Conservation (phyloP, 2,329 filamentous ascomycete genomes). For the Trichoderma pleuroti region DNA sequence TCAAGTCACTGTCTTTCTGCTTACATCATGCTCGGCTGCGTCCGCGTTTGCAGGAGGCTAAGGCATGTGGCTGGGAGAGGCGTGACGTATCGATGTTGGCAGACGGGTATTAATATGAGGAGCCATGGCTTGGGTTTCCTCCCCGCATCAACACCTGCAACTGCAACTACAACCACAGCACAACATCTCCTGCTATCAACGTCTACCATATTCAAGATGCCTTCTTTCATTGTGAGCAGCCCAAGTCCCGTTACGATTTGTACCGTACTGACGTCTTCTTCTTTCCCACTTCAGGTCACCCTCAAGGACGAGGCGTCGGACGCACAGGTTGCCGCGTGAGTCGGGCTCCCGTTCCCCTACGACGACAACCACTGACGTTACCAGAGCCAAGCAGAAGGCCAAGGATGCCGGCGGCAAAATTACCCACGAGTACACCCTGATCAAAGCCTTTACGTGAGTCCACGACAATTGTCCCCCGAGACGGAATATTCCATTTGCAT, state of each 20-base stretch:
- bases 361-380: neutral
- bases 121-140: neutral
- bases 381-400: slow-evolving; percentile 73
- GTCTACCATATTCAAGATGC: slow-evolving; percentile 40
- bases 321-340: slow-evolving; percentile 66
- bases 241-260: neutral
- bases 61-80: slow-evolving; percentile 5
- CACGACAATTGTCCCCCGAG: neutral
- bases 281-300: slow-evolving; percentile 60
- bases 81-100: slow-evolving; percentile 10
- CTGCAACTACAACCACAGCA: neutral
- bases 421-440: slow-evolving; percentile 75
- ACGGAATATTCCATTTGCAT: neutral
- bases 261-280: neutral
- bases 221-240: slow-evolving; percentile 51
- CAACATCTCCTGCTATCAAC: neutral
- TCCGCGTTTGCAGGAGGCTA: neutral
- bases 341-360: neutral
- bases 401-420: slow-evolving; percentile 77
- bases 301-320: slow-evolving; percentile 67
- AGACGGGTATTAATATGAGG: neutral
- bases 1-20: neutral
- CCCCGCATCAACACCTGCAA: neutral
- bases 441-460: slow-evolving; percentile 90
- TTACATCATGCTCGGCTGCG: slow-evolving; percentile 6